A percentile compares a stretch with the other conserved stretches of the same genome.
phyloP scores from a whole-genome alignment of 2,329 filamentous ascomycete genomes.

The Sclerotinia spermophila region DNA sequence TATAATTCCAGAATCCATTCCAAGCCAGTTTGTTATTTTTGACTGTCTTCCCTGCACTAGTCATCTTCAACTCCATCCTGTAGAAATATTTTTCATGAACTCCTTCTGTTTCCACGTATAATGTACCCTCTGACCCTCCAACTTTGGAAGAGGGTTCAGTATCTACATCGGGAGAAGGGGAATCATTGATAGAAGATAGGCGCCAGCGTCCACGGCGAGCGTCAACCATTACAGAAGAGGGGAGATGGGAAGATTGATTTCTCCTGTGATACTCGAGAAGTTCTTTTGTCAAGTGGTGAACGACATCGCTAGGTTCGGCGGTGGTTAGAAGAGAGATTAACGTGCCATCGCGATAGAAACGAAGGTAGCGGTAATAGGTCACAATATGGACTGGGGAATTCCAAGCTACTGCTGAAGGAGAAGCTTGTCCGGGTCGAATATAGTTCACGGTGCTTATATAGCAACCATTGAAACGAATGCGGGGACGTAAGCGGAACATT shows the following conservation, averaged over 20 bases:
- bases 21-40: conserved; percentile 85
- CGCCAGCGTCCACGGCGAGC: conserved; percentile 65
- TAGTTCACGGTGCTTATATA: conserved; percentile 99
- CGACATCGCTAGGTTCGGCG: conserved; percentile 77
- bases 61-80: conserved; percentile 72
- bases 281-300: conserved; percentile 75
- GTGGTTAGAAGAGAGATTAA: conserved; percentile 78
- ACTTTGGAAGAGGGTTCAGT: conserved; percentile 31
- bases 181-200: conserved; percentile 41
- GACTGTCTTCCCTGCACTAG: conserved; percentile 57
- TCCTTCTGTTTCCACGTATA: conserved; percentile 85
- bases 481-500: conserved; percentile 79
- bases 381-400: conserved; percentile 84
- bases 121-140: conserved; percentile 53
- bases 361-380: conserved; percentile 95
- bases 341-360: conserved; percentile 88
- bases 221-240: conserved; percentile 59
- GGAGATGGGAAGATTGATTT: conserved; percentile 35
- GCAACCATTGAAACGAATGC: conserved; percentile 89
- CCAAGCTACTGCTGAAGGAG: conserved; percentile 70
- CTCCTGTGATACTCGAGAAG: conserved; percentile 47
- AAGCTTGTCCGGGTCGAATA: conserved; percentile 73
- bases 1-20: conserved; percentile 90
- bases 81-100: conserved; percentile 76
- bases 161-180: conserved; percentile 28